Evolutionary conservation across 305 asterid species (phyloP), one percentile per base, ranked within the genome.

Genomic region (Nicotiana rustica): DNA sequence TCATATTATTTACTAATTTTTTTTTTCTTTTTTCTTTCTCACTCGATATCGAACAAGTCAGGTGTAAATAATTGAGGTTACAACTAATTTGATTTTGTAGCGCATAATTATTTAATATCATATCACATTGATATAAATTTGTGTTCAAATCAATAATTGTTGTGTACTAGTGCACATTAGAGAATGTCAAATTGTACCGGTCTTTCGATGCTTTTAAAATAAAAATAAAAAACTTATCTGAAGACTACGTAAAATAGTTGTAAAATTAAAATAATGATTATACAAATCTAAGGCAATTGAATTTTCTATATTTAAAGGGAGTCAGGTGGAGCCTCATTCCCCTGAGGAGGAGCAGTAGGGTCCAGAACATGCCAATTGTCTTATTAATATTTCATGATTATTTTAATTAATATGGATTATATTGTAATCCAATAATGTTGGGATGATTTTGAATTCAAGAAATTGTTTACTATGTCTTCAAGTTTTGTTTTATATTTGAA

Each of bases 301-400:
- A 14, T 75, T 75, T 75, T 75, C 64, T 49, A 49, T 25, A 75
- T 75, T 25, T 49, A 49, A 75, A 29, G 79, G 4, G 79, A 55
- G 29, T 52, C 64, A 49, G 2, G 79, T 73, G 79, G 79, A 73
- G 56, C 52, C 65, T 8, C 4, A 7, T 73, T 83, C 84, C 81
- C 61, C 65, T 78, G 78, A 68, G 64, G 65, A 81, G 78, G 83
- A 84, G 65, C 29, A 66, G 44, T 82, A 87, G 88, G 85, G 62
- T 80, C 84, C 83, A 47, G 7, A 33, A 71, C 67, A 82, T 62
- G 83, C 52, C 87, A 81, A 57, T 55, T 84, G 84, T 81, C 84
- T 60, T 69, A 44, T 77, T 82, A 10, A 79, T 19, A 67, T 67
- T 68, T 85, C 85, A 65, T 81, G 66, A 76, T 55, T 68, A 78